Evolutionary conservation across 306 rosid genomes (phyloP), one percentile per base, ranked within the genome.

Genomic region (Spatholobus suberectus): DNA sequence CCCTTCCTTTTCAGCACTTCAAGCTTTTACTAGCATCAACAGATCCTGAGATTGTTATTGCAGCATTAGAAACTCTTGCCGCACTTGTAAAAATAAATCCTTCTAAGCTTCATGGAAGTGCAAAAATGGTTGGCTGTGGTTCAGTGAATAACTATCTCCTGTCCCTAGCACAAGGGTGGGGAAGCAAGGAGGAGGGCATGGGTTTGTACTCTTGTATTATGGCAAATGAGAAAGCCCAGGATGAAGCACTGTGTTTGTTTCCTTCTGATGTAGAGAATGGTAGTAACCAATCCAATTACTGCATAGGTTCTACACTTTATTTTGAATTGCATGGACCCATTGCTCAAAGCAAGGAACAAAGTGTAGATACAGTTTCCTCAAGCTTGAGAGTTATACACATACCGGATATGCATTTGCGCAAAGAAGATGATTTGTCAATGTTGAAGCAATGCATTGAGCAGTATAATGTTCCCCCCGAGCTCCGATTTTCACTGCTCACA

Each of bases 121-220:
- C 96, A 68, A 95, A 93, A 91, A 82, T 95, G 96, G 91, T 93
- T 77, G 92, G 94, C 79, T 95, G 99, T 83, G 98, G 96, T 79
- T 89, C 92, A 40, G 97, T 95, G 76, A 95, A 95, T 74, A 88
- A 96, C 81, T 87, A 84, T 91, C 98, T 95, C 52, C 85, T 95
- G 73, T 95, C 98, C 85, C 88, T 95, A 41, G 98, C 98, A 67
- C 99, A 95, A 75, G 99, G 97, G 43, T 95, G 99, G 99, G 99
- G 99, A 86, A 93, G 94, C 94, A 95, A 95, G 89, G 99, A 93
- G 82, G 99, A 95, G 86, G 98, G 98, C 46, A 83, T 95, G 92
- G 99, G 99, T 72, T 84, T 95, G 83, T 93, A 87, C 88, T 90
- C 98, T 46, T 95, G 98, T 84, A 91, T 95, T 37, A 84, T 93